Evolutionary conservation across 169 alveolate genomes (phyloP), one percentile per base, ranked within the genome.

Genomic region (Plasmodium coatneyi): DNA sequence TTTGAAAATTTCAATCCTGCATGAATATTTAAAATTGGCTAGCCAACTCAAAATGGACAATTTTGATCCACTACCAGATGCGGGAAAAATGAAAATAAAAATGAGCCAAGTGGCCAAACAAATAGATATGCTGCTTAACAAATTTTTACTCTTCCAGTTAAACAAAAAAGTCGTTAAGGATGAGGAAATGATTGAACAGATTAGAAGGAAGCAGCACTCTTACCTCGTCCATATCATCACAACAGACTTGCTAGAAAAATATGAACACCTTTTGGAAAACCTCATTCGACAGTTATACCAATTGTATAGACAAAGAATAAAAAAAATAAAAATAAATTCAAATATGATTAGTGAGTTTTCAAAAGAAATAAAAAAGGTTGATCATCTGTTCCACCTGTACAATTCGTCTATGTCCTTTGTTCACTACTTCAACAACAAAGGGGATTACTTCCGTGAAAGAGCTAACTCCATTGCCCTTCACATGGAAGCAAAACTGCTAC

Each of bases 181-280:
- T 52, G 43, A 41, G 3, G 25, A 49, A 1, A 54, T 5, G 12
- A 12, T 56, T n/a, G 80, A 76, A 22, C 54, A 89, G 25, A 79
- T 89, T 14, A 89, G 49, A 79, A 60, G 79, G 16, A 89, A 56
- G 60, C 94, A 89, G 14, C 46, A 89, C 14, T 79, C 83, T 4
- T 89, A 89, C 82, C 54, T 89, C 43, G 56, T 89, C 5, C 83
- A 66, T 14, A 89, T 89, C 49, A 79, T 89, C 46, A 36, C 41
- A 54, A 56, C 94, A 28, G 94, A 89, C 36, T 7, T 89, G 82
- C 49, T 89, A 6, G 94, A 89, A 89, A 89, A 80, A 32, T 89
- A 89, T 89, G 94, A 89, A 46, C 71, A 41, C 3, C 28, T 60
- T 39, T 5, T 89, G 9, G 94, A 89, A 2, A 19, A 16, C 10